Conservation (phyloP, 495 filamentous ascomycete species). For the Ramalina intermedia region DNA sequence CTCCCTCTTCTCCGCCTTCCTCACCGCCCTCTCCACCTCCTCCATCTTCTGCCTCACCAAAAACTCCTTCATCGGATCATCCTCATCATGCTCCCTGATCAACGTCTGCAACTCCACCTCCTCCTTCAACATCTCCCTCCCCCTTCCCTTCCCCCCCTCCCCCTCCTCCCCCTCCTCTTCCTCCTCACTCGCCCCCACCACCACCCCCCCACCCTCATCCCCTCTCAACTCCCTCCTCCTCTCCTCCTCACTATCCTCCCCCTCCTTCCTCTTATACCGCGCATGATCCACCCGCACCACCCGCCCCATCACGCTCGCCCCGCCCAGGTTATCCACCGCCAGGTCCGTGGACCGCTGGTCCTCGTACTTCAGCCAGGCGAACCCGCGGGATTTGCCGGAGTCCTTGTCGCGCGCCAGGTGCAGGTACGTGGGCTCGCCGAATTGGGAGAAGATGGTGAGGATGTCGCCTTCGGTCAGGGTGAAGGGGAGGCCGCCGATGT, state of each 20-base stretch:
- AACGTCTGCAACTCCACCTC: slow-evolving; percentile 66
- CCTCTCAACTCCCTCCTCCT: slow-evolving; percentile 19
- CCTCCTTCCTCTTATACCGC: slow-evolving; percentile 75
- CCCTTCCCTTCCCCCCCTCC: slow-evolving; percentile 26
- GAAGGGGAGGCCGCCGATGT: slow-evolving; percentile 88
- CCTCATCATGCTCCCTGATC: slow-evolving; percentile 73
- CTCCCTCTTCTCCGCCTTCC: slow-evolving; percentile 32
- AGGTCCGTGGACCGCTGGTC: slow-evolving; percentile 93
- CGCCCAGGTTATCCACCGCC: slow-evolving; percentile 89
- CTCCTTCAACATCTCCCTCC: slow-evolving; percentile 41
- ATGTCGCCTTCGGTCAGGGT: slow-evolving; percentile 93
- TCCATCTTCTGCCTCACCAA: slow-evolving; percentile 79
- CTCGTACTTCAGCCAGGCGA: slow-evolving; percentile 94
- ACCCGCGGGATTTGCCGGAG: slow-evolving; percentile 84
- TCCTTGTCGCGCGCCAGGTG: slow-evolving; percentile 90
- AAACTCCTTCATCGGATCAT: slow-evolving; percentile 94
- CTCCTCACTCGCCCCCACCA: no score
- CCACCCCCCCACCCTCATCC: slow-evolving; percentile 21
- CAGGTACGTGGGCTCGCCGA: slow-evolving; percentile 80
- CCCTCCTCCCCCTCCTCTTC: slow-evolving; percentile 6
- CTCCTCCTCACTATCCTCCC: slow-evolving; percentile 56
- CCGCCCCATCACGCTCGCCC: slow-evolving; percentile 67
- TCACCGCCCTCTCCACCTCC: slow-evolving; percentile 59
- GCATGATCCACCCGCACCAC: slow-evolving; percentile 82
- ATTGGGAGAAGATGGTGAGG: slow-evolving; percentile 94